Percentiles rank a stretch among this genome's conserved stretches.
phyloP scores from a whole-genome alignment of 2,329 filamentous ascomycete genomes.

The Clarireedia monteithiana region DNA sequence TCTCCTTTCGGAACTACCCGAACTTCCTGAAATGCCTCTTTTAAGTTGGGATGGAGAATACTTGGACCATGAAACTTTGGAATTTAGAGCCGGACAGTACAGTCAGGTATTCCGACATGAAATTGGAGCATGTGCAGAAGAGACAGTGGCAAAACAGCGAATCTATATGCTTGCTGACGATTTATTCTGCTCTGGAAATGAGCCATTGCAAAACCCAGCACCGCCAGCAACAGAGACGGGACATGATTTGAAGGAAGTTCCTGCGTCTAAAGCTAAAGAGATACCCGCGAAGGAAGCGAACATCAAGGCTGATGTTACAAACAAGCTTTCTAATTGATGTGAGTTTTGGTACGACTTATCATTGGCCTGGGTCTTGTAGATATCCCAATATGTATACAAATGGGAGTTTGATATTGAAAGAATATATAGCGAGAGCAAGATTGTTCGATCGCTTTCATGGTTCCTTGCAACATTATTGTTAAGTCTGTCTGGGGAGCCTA shows the following conservation, averaged over 20 bases:
- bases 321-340: not conserved
- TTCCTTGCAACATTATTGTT: too few relatives aligned
- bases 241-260: not conserved
- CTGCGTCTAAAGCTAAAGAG: not conserved
- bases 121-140: conserved; percentile 55
- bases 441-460: too few relatives aligned
- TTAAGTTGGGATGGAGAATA: conserved; percentile 56
- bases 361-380: not conserved
- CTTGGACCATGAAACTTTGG: conserved; percentile 35
- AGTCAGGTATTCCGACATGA: conserved; percentile 49
- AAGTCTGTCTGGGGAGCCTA: not conserved
- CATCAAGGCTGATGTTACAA: not conserved
- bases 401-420: too few relatives aligned
- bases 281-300: not conserved
- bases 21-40: conserved; percentile 45
- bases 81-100: conserved; percentile 43
- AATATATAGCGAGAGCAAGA: not conserved
- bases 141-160: conserved; percentile 13
- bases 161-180: conserved; percentile 15
- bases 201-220: conserved; percentile 1
- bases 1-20: conserved; percentile 38
- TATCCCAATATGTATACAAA: not conserved
- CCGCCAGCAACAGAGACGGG: not conserved
- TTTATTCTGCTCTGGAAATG: conserved; percentile 25
- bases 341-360: not conserved